A percentile compares a stretch with the other conserved stretches of the same genome.
Evolutionary conservation across 1,139 yeast genomes (phyloP).

Genomic region (Kurtzmaniella natalensis): DNA sequence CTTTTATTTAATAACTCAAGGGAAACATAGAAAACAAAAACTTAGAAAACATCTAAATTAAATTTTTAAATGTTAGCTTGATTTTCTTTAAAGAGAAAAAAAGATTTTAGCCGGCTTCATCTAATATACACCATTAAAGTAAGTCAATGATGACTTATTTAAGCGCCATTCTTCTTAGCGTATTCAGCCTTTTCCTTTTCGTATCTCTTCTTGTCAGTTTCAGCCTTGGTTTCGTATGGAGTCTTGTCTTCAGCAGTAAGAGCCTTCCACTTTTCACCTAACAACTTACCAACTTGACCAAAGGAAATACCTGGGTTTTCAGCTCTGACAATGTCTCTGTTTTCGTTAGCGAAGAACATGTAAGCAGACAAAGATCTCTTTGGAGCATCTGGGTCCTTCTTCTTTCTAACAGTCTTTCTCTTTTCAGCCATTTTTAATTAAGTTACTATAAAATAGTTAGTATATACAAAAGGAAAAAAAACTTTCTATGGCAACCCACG

Average conservation of each 20-base stretch:
- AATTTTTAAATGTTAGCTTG: background rate
- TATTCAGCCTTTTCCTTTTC: constrained; percentile 94
- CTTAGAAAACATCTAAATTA: background rate
- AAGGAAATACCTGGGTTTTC: constrained; percentile 93
- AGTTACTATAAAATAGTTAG: constrained; percentile 8
- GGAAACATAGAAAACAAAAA: background rate
- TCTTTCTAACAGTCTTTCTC: constrained; percentile 47
- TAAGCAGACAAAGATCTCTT: constrained; percentile 97
- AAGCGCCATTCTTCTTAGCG: constrained; percentile 41
- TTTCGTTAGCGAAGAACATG: constrained; percentile 97
- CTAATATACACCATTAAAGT: constrained; percentile 12
- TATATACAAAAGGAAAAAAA: constrained; percentile 6
- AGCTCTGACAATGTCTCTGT: constrained; percentile 90
- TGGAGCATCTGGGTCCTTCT: constrained; percentile 96
- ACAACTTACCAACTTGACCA: constrained; percentile 86
- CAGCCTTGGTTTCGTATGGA: constrained; percentile 92
- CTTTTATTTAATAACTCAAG: background rate
- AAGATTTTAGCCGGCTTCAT: constrained; percentile 4
- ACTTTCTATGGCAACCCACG: background rate
- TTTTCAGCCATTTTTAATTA: constrained; percentile 31
- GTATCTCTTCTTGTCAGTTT: constrained; percentile 94
- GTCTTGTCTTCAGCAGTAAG: constrained; percentile 72
- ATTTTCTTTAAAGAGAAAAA: background rate
- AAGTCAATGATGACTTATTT: constrained; percentile 4
- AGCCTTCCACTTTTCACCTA: constrained; percentile 97